phyloP scores from a whole-genome alignment of 345 rosid species.

The Excoecaria agallocha region DNA sequence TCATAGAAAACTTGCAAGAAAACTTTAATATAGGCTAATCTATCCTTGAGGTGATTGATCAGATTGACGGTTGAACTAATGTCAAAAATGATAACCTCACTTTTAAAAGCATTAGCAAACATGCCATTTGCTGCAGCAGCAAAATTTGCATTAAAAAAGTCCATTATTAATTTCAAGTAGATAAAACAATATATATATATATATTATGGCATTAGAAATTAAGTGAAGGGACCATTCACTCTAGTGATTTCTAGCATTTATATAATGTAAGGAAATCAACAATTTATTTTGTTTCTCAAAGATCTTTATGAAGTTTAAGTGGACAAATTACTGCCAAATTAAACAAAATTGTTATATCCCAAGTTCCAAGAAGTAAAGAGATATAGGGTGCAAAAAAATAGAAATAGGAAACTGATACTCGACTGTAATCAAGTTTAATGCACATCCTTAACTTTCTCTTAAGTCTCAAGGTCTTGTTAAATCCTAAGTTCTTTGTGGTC shows the following conservation, averaged over 20 bases:
- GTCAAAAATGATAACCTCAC: conserved; percentile 41
- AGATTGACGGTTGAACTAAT: too few species aligned
- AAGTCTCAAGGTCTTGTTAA: too few species aligned
- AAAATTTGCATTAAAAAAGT: conserved; percentile 39
- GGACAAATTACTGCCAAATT: conserved; percentile 54
- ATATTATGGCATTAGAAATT: not conserved
- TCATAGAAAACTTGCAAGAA: too few species aligned
- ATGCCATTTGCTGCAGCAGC: conserved; percentile 29
- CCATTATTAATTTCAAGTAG: conserved; percentile 6
- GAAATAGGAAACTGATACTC: too few species aligned
- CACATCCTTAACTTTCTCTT: too few species aligned
- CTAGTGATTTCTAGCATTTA: conserved; percentile 87
- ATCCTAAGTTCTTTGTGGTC: too few species aligned
- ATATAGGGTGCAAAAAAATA: not conserved
- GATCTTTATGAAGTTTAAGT: too few species aligned
- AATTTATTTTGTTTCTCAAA: too few species aligned
- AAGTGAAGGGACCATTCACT: conserved; percentile 48
- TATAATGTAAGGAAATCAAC: too few species aligned
- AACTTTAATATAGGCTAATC: too few species aligned
- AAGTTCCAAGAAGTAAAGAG: conserved; percentile 8
- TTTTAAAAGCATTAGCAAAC: conserved; percentile 45
- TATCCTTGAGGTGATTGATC: too few species aligned
- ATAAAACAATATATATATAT: conserved; percentile 1
- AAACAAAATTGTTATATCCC: conserved; percentile 10
- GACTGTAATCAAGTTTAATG: too few species aligned